Percentiles rank a stretch among this genome's conserved stretches.
phyloP scores from a whole-genome alignment of 495 filamentous ascomycete species.

The Chaetomidium leptoderma region DNA sequence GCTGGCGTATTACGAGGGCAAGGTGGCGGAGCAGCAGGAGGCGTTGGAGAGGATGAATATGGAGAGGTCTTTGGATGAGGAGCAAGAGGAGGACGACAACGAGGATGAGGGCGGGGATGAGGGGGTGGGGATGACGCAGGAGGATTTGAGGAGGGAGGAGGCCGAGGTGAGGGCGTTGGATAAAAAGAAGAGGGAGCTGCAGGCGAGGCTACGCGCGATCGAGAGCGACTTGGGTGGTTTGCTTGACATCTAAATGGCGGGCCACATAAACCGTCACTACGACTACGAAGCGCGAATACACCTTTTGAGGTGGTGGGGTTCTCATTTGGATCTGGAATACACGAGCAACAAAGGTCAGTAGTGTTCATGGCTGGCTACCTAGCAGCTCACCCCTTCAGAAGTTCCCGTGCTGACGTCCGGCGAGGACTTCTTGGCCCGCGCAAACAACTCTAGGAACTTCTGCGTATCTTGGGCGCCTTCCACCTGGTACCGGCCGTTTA shows the following conservation, averaged over 20 bases:
- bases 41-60: slow-evolving; percentile 70
- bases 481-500: slow-evolving; percentile 59
- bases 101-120: slow-evolving; percentile 39
- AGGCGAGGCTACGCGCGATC: slow-evolving; percentile 73
- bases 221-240: slow-evolving; percentile 74
- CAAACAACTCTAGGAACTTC: slow-evolving; percentile 54
- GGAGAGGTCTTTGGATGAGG: slow-evolving; percentile 44
- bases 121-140: slow-evolving; percentile 56
- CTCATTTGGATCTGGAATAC: not conserved
- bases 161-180: slow-evolving; percentile 76
- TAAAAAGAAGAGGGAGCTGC: slow-evolving; percentile 67
- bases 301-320: not conserved
- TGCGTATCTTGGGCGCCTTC: slow-evolving; percentile 61
- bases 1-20: slow-evolving; percentile 70
- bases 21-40: slow-evolving; percentile 70
- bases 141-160: slow-evolving; percentile 71
- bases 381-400: slow-evolving; percentile 13
- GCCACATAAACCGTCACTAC: not conserved
- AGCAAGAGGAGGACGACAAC: slow-evolving; percentile 40
- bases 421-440: slow-evolving; percentile 41
- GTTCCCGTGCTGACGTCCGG: slow-evolving; percentile 15
- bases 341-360: slow-evolving; percentile 9
- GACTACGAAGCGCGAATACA: not conserved
- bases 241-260: slow-evolving; percentile 34
- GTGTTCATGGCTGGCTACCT: not conserved